These are phyloP conservation scores for Elsinoe australis DNA, from an alignment of 2,329 filamentous ascomycete species.

Conservation along the genomic window DNA sequence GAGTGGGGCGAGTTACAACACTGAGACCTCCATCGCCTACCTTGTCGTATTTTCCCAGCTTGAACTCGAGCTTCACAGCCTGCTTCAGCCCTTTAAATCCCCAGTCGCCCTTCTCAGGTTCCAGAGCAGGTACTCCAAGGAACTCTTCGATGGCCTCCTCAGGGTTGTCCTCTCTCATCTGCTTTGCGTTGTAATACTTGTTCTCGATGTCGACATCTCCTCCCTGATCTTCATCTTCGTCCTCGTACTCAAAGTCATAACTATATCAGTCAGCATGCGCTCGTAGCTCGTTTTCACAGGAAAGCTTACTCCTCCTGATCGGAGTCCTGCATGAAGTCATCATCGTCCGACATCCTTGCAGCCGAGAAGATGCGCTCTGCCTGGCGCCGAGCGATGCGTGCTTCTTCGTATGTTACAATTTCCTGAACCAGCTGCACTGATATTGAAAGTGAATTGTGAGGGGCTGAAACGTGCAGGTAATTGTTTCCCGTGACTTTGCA, in stretches of 20 bases:
- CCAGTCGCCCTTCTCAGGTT: slow-evolving; percentile 93
- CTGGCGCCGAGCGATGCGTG: too few species aligned
- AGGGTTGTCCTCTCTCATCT: slow-evolving; percentile 80
- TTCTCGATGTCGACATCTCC: slow-evolving; percentile 95
- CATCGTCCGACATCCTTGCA: slow-evolving; percentile 66
- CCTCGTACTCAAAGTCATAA: slow-evolving; percentile 97
- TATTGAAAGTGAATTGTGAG: too few species aligned
- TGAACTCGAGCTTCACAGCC: slow-evolving; percentile 94
- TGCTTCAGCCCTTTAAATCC: slow-evolving; percentile 98
- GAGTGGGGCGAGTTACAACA: slow-evolving; percentile 22
- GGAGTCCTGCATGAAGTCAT: slow-evolving; percentile 91
- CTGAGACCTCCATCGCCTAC: slow-evolving; percentile 38
- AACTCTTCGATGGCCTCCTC: slow-evolving; percentile 89
- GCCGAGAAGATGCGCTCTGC: too few species aligned
- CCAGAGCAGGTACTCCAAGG: slow-evolving; percentile 72
- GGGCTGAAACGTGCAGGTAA: too few species aligned
- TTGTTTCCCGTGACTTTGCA: too few species aligned
- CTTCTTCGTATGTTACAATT: too few species aligned
- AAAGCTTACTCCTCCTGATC: slow-evolving; percentile 70
- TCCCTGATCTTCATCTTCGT: slow-evolving; percentile 78
- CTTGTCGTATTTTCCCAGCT: slow-evolving; percentile 77
- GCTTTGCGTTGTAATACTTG: slow-evolving; percentile 99
- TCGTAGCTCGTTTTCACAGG: too few species aligned
- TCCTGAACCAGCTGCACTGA: too few species aligned
- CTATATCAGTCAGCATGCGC: slow-evolving; percentile 45